Base-by-base conservation (phyloP, 768 basidiomycete species). In the Agaricus subrufescens region DNA sequence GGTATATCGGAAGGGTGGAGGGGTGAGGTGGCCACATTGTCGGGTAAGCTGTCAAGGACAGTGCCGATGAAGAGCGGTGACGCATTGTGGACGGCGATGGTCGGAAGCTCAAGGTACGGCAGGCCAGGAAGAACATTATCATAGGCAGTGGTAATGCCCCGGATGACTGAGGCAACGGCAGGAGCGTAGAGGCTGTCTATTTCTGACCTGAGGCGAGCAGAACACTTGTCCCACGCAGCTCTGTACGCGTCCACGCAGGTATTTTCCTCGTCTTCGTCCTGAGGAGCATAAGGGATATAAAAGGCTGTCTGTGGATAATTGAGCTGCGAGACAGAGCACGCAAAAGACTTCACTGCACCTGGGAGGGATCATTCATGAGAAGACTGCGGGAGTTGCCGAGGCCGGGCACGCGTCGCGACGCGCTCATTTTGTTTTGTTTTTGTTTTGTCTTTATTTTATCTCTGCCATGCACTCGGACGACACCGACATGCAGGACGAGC, bases 361-460 rank as follows among this genome's bases (percentile, higher is more conserved):
- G 47, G 15, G 40, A 19, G 11, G 48, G 48, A 50, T 56, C 49
- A 30, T 56, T 47, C 26, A 48, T 34, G 40, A 29, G 37, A 12
- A 29, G 27, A 5, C 9, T 12, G 19, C 53, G 53, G 53, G 3
- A 40, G 15, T 47, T 47, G 53, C 53, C 53, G 53, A 47, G 14
- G 2, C 3, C 23, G 37, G 63, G 64, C 68, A 73, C 82, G 82
- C 79, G 80, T 71, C 79, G 78, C 77, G 80, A 70, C 79, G 75
- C 78, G 78, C 67, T 62, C 50, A 52, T 53, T 59, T 59, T 53
- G 51, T 30, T 58, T 52, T 50, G 42, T 60, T 7, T 86, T 84
- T 42, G 84, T 84, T 26, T 84, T 84, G 19, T 73, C 78, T 34
- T 67, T 86, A 39, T 83, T 86, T 61, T 86, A 86, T 63, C 85